These are phyloP conservation scores for Athelia sp. DNA, from an alignment of 1,284 basidiomycete species.

Conservation along the genomic window DNA sequence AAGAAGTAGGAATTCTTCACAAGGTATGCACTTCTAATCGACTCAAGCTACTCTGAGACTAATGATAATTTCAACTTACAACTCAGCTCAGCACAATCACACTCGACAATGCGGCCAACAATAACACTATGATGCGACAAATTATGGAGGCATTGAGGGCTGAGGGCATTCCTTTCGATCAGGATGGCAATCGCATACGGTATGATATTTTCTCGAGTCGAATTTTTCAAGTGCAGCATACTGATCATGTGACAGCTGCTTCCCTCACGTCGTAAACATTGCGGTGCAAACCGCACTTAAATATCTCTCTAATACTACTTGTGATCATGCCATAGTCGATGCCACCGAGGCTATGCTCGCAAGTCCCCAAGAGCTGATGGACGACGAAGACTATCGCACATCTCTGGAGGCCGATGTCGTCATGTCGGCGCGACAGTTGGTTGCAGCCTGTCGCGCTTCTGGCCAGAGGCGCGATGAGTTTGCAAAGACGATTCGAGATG, in stretches of 20 bases:
- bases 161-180: constrained; percentile 1
- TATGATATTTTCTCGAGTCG: constrained; percentile 1
- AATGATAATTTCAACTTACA: not conserved
- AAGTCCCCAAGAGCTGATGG: not conserved
- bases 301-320: constrained; percentile 5
- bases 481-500: not conserved
- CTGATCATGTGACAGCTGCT: constrained; percentile 19
- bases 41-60: not conserved
- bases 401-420: not conserved
- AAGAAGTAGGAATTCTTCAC: constrained; percentile 5
- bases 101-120: constrained; percentile 16
- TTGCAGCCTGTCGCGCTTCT: not conserved
- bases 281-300: constrained; percentile 20
- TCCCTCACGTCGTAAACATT: constrained; percentile 27
- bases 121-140: constrained; percentile 9
- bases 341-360: not conserved
- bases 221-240: no score
- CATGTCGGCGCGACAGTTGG: not conserved
- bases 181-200: constrained; percentile 3
- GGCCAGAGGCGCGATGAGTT: not conserved
- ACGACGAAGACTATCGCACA: not conserved
- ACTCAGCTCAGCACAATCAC: constrained; percentile 12
- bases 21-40: constrained; percentile 9
- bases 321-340: not conserved
- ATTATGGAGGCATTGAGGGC: not conserved